Conservation (phyloP, 1,139 yeast genomes). For the Zhuliangozyma parablackwelliae region DNA sequence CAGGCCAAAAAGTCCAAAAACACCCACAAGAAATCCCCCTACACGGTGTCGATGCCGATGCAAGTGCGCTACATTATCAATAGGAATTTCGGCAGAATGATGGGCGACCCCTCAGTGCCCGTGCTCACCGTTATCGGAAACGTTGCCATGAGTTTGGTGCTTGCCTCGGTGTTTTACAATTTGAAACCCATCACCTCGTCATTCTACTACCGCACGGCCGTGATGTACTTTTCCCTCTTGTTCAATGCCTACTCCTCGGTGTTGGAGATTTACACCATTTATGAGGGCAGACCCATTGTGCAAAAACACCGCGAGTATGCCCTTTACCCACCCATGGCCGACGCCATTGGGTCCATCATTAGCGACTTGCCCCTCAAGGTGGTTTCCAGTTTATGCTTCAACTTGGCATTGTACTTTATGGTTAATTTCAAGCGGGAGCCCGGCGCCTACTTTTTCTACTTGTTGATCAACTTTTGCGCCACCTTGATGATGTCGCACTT, state of each 20-base stretch:
- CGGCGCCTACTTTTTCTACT: constrained; percentile 57
- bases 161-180: constrained; percentile 51
- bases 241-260: constrained; percentile 54
- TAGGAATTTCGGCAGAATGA: constrained; percentile 22
- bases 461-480: constrained; percentile 38
- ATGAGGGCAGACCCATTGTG: constrained; percentile 54
- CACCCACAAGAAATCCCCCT: constrained; percentile 23
- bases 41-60: constrained; percentile 30
- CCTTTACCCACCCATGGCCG: constrained; percentile 62
- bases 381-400: constrained; percentile 39
- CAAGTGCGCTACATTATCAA: constrained; percentile 27
- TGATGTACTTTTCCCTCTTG: constrained; percentile 52
- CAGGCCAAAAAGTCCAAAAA: constrained; percentile 26
- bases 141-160: constrained; percentile 26
- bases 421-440: constrained; percentile 51
- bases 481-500: constrained; percentile 52
- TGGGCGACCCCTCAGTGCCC: constrained; percentile 29
- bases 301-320: constrained; percentile 61
- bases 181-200: constrained; percentile 44
- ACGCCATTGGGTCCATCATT: constrained; percentile 53
- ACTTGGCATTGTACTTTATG: constrained; percentile 53
- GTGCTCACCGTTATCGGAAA: constrained; percentile 24
- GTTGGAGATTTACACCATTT: constrained; percentile 54
- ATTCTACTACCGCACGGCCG: constrained; percentile 54
- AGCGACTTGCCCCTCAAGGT: constrained; percentile 57